Base-by-base conservation (phyloP, 371 early-diverging fungal species). In the Parasitella parasitica region DNA sequence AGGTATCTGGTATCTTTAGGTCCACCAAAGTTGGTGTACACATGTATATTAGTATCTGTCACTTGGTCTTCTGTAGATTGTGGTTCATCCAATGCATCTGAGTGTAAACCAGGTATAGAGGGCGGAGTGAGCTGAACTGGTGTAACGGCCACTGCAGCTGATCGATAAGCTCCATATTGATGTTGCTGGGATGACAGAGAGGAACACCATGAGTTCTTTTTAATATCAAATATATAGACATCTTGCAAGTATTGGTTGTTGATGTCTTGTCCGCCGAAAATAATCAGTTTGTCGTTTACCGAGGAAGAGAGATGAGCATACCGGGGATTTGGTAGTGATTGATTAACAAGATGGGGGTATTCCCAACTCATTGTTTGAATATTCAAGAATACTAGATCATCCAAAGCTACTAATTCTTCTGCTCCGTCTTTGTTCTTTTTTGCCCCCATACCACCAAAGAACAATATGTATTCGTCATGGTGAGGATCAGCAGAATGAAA, bases 241-340 rank as follows among this genome's bases (percentile, higher is more conserved):
- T 91, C 90, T 68, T 80, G 75, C 12, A 91, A 67, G 57, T 90
- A 91, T 13, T 80, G 78, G 54, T 85, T 87, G 26, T 75, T 67
- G 6, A 84, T 66, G 37, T 89, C 89, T 66, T 90, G 89, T n/a
- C 91, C 91, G 27, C 91, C 91, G 38, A 91, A 75, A 6, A 91
- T 70, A 16, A 90, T 72, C 43, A 91, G 52, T 38, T 70, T 68
- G 39, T 82, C 69, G 13, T 80, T 76, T 6, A 86, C 49, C 52
- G 86, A 57, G 20, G 82, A 68, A 1, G 89, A 75, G 30, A 91
- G 62, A 46, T 91, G 91, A 4, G 91, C 90, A 72, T 89, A 89
- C 3, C 91, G 80, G 15, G 88, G 88, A 30, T 68, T 56, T 6
- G 76, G 91, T 12, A 71, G 54, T 59, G 8, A 58, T 30, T 27